Evolutionary conservation across 2,329 filamentous ascomycete genomes (phyloP).

Genomic region (Fusarium nelsonii): DNA sequence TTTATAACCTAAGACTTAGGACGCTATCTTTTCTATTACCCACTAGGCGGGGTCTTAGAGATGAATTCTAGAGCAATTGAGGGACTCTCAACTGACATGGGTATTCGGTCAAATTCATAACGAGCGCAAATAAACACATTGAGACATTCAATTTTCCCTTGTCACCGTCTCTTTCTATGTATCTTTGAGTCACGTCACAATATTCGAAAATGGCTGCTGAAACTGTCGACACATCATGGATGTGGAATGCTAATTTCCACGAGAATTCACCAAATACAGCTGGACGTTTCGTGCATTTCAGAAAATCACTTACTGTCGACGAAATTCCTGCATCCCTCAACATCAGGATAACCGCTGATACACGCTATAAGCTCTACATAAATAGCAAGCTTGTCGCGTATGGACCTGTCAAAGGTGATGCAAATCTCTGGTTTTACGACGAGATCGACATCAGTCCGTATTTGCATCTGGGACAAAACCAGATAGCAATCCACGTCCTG

Average conservation of each 20-base stretch:
- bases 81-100: too few relatives aligned
- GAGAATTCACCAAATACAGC: not conserved
- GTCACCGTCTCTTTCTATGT: too few relatives aligned
- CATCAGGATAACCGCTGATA: not conserved
- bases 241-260: not conserved
- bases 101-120: not conserved
- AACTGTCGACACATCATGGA: slow-evolving; percentile 11
- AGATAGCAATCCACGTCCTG: not conserved
- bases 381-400: fast-evolving
- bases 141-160: not conserved
- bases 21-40: too few relatives aligned
- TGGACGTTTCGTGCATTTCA: slow-evolving; percentile 4
- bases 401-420: slow-evolving; percentile 8
- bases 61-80: too few relatives aligned
- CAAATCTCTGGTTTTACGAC: not conserved
- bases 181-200: not conserved
- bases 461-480: not conserved
- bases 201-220: not conserved
- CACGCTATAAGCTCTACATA: not conserved
- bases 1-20: too few relatives aligned
- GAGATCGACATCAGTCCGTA: not conserved
- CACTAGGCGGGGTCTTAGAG: too few relatives aligned
- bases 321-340: not conserved
- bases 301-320: not conserved
- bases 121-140: not conserved